phyloP scores from a whole-genome alignment of 306 rosid genomes.

The Hippophae tibetana region DNA sequence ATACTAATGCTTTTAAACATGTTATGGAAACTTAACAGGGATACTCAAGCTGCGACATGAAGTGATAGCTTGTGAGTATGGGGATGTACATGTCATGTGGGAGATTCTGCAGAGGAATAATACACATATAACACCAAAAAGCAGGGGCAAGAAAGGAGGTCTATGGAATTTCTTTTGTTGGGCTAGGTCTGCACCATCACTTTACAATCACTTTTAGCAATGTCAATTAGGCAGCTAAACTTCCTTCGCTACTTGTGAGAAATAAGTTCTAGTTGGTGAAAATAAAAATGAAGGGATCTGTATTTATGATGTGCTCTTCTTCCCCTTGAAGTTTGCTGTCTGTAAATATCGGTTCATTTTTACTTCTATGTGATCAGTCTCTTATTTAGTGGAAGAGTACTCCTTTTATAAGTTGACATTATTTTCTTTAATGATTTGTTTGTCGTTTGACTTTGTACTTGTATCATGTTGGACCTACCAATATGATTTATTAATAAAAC shows the following conservation, averaged over 20 bases:
- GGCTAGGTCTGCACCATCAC: conserved; percentile 47
- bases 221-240: conserved; percentile 8
- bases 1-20: background rate
- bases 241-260: conserved; percentile 15
- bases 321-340: conserved; percentile 14
- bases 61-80: conserved; percentile 58
- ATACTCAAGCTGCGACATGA: conserved; percentile 45
- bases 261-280: conserved; percentile 18
- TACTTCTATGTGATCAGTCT: conserved; percentile 13
- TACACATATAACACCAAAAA: conserved; percentile 20
- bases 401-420: no score
- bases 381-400: background rate
- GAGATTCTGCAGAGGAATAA: conserved; percentile 58
- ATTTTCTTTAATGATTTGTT: no score
- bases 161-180: conserved; percentile 39
- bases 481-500: no score
- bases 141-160: conserved; percentile 20
- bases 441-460: no score
- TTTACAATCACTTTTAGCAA: conserved; percentile 23
- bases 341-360: conserved; percentile 29
- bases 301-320: conserved; percentile 16
- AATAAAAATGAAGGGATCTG: conserved; percentile 18
- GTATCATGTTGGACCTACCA: no score
- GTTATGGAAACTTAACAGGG: conserved; percentile 32
- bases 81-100: conserved; percentile 89